phyloP scores from a whole-genome alignment of 441 rosid species.

The Biscutella auriculata region DNA sequence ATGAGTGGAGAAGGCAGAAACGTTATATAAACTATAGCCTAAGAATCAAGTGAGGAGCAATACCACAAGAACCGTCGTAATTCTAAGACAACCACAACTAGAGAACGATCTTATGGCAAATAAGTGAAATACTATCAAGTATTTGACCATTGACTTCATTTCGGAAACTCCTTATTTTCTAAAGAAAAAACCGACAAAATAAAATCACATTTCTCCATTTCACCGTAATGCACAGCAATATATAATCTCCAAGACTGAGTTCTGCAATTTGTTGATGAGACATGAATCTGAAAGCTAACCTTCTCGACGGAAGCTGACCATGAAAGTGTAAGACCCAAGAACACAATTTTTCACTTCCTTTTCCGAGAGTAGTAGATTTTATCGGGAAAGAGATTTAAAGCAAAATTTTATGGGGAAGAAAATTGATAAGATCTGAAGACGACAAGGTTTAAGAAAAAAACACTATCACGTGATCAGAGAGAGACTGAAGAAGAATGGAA shows the following conservation, averaged over 20 bases:
- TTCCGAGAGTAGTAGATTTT: too few relatives aligned
- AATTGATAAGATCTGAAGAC: too few relatives aligned
- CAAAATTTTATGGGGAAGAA: too few relatives aligned
- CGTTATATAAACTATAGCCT: neutral
- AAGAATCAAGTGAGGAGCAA: neutral
- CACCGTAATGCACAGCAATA: neutral
- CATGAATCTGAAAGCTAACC: constrained; percentile 20
- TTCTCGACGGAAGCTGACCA: constrained; percentile 65
- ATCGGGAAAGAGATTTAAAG: too few relatives aligned
- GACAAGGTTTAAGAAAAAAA: too few relatives aligned
- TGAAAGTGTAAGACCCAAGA: constrained; percentile 76
- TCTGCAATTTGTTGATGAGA: neutral
- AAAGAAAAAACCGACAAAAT: too few relatives aligned
- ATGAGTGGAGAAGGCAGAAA: too few relatives aligned
- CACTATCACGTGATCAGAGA: too few relatives aligned
- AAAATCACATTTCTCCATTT: neutral
- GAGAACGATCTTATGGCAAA: neutral
- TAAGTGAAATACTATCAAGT: neutral
- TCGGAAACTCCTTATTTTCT: neutral
- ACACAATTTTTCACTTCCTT: too few relatives aligned
- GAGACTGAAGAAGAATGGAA: too few relatives aligned
- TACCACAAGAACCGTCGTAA: neutral
- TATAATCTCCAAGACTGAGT: neutral
- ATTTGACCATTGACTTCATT: neutral
- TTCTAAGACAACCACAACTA: too few relatives aligned